Base-by-base conservation (phyloP, 139 green algal genomes). In the Eudorina sp. region DNA sequence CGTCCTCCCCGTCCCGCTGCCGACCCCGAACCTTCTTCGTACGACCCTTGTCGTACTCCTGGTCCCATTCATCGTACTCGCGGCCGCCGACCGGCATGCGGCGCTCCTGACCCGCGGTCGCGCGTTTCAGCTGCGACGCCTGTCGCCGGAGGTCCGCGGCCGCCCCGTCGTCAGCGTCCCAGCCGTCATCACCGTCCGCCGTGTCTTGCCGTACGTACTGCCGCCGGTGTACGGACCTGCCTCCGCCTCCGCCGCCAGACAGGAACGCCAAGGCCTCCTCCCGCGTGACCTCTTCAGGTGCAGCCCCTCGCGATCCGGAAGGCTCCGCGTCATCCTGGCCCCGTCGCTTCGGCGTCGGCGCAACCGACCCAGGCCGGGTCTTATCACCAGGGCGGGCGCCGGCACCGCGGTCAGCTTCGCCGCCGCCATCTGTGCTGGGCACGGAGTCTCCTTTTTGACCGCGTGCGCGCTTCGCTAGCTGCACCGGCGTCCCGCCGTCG, bases 21-120 rank as follows among this genome's bases (percentile, higher is more conserved):
- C 85, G n/a, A n/a, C n/a, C n/a, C n/a, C 85, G 66, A 14, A 95
- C 91, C 85, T 96, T 96, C 89, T 94, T 94, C 2, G 85, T 46
- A 45, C 91, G 94, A 29, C 94, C 94, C 14, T 58, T 64, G 68
- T 96, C 94, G 70, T 96, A 96, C 79, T 95, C 94, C n/a, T 85
- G 78, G 51, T 96, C 94, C 90, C 92, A 95, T 18, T 93, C 90
- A 53, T 96, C 94, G 43, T 83, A 86, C 72, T 92, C 45, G 34
- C 72, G 70, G n/a, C 58, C 73, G 13, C 72, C 72, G 25, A 53
- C 51, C 38, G 70, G 58, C 3, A 19, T 55, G 2, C 45, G 58
- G 6, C 83, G 83, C 48, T 81, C 55, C 16, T 34, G 1, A 23
- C 81, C 80, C 19, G 70, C 62, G 5, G 55, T 43, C 9, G 31